These are phyloP conservation scores for Phytophthora macrochlamydospora DNA, from an alignment of 352 stramenopile genomes.

Conservation along the genomic window DNA sequence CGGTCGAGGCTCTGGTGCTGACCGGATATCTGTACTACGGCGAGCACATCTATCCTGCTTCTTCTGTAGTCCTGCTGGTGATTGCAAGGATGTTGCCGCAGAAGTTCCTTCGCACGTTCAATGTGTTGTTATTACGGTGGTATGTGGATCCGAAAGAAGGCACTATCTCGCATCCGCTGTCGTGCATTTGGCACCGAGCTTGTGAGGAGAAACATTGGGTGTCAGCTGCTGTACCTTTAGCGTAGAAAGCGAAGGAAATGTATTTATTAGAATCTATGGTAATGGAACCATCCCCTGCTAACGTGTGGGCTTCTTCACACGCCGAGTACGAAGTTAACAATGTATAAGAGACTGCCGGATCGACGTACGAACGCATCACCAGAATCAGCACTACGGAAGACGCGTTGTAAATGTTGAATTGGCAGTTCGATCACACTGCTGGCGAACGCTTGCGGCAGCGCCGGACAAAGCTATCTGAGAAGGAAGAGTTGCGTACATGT, in stretches of 20 bases:
- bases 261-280: no score
- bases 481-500: no score
- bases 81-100: constrained; percentile 12
- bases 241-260: neutral
- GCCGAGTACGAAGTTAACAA: no score
- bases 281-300: no score
- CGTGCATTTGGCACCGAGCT: constrained; percentile 21
- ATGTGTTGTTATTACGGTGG: constrained; percentile 24
- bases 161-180: constrained; percentile 2
- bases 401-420: neutral
- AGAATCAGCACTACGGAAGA: no score
- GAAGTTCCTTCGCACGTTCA: constrained; percentile 24
- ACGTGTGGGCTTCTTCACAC: no score
- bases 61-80: constrained; percentile 17
- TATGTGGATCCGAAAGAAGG: constrained; percentile 12
- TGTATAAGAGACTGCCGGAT: no score
- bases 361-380: no score
- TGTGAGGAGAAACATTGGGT: constrained; percentile 12
- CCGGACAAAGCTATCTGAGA: no score
- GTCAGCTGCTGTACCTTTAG: neutral
- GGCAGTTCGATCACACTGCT: no score
- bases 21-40: constrained; percentile 22
- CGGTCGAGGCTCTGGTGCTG: constrained; percentile 11
- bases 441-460: no score
- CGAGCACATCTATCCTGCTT: constrained; percentile 21